Base-by-base conservation (phyloP, 2,329 filamentous ascomycete genomes). In the Stachybotrys elegans region DNA sequence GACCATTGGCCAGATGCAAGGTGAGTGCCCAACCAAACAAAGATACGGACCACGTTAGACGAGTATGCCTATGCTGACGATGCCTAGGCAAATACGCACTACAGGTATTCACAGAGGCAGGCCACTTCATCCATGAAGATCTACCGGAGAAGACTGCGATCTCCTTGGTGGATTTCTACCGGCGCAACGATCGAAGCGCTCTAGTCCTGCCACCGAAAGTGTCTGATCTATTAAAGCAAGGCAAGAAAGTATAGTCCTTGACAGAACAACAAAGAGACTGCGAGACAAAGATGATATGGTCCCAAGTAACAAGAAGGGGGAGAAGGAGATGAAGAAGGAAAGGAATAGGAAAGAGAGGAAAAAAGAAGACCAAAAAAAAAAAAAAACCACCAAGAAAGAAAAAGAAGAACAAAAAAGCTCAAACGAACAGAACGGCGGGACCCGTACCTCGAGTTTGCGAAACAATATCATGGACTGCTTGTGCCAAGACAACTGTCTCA, bases 1-100 rank as follows among this genome's bases (percentile, higher is more conserved):
- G 57, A 95, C 88, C 64, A 95, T 96, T 62, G 91, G 91, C 14
- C 91, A 96, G 67, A 96, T 96, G 91, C 91, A 96, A 72, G 91
- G 88, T 86, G 69, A 54, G 65, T 40, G n/a, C n/a, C n/a, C n/a
- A n/a, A n/a, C n/a, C n/a, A n/a, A n/a, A n/a, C n/a, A n/a, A n/a
- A n/a, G n/a, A 5, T 36, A 11, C 21, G 12, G 4, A 6, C 22
- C 9, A 22, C 17, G n/a, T 11, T 3, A 21, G 21, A 13, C 16
- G 37, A 50, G 22, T 12, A 34, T 55, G 46, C 47, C 20, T 46
- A 20, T 21, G 17, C 16, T 12, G 34, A 29, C 19, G 7, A 13
- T 17, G 13, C 14, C 25, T 22, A 81, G 85, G 91, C 5, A 97
- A 97, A 74, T 98, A 97, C 60, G 90, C 95, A 45, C 72, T 98